Evolutionary conservation across 78 protist genomes (phyloP).

Genomic region (Reticulomyxa filosa): DNA sequence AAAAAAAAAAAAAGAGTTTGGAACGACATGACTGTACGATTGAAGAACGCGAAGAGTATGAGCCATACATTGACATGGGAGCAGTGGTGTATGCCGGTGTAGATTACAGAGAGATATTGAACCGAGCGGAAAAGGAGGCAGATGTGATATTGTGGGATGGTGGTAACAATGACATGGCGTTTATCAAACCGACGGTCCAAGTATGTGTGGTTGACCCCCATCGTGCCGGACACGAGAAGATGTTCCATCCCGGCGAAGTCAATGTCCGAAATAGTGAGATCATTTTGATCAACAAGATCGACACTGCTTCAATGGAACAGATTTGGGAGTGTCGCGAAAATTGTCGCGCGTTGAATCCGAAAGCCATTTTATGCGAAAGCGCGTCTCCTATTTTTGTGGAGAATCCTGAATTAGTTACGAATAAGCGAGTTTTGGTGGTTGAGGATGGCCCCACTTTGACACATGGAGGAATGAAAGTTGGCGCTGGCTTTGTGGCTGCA

Average conservation of each 20-base stretch:
- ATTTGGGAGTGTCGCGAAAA: too few relatives aligned
- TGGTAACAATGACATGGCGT: constrained; percentile 22
- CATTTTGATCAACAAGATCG: too few relatives aligned
- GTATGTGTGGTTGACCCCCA: constrained; percentile 17
- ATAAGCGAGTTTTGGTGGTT: constrained; percentile 10
- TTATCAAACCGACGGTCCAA: constrained; percentile 10
- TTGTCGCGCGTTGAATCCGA: too few relatives aligned
- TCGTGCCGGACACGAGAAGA: constrained; percentile 12
- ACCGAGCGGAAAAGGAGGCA: constrained; percentile 18
- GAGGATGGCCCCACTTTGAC: constrained; percentile 25
- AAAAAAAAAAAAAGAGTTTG: not conserved
- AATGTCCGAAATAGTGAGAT: too few relatives aligned
- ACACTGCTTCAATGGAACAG: too few relatives aligned
- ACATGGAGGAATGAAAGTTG: constrained; percentile 16
- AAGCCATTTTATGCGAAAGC: too few relatives aligned
- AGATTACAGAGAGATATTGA: constrained; percentile 10
- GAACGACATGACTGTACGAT: constrained; percentile 15
- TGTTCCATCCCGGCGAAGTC: constrained; percentile 22
- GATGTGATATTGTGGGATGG: constrained; percentile 29
- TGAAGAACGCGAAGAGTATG: constrained; percentile 25
- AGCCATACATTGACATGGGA: constrained; percentile 3
- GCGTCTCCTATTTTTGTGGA: too few relatives aligned
- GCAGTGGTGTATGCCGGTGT: constrained; percentile 18
- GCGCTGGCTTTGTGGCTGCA: constrained; percentile 22
- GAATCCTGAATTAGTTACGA: too few relatives aligned